Percentiles rank a stretch among this genome's conserved stretches.
phyloP scores from a whole-genome alignment of 495 filamentous ascomycete genomes.

The Penicillium verhagenii region DNA sequence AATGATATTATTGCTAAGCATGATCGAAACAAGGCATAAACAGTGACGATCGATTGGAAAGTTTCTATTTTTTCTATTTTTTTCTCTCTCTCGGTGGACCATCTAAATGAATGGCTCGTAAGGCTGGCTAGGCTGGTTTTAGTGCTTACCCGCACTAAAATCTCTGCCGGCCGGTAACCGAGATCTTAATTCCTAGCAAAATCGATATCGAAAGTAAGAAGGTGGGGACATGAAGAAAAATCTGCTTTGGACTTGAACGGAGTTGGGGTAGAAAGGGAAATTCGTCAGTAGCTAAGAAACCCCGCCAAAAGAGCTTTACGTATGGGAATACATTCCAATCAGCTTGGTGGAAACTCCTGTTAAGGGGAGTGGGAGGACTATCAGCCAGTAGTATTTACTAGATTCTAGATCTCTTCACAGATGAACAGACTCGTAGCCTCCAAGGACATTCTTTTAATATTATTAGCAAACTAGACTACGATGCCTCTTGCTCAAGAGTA shows the following conservation, averaged over 20 bases:
- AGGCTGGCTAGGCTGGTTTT: background rate
- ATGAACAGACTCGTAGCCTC: background rate
- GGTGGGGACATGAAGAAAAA: too few species aligned
- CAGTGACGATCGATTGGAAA: constrained; percentile 1
- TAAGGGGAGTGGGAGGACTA: background rate
- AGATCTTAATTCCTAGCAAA: background rate
- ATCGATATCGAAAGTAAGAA: too few species aligned
- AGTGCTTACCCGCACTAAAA: constrained; percentile 2
- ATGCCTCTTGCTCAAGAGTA: background rate
- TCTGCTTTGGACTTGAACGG: too few species aligned
- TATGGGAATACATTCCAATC: too few species aligned
- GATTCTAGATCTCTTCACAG: too few species aligned
- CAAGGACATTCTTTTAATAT: background rate
- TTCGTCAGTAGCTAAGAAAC: too few species aligned
- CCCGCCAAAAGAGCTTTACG: too few species aligned
- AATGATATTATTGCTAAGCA: background rate
- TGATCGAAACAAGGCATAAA: constrained; percentile 2
- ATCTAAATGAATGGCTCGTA: background rate
- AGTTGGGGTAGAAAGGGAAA: too few species aligned
- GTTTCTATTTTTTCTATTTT: background rate
- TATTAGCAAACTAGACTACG: background rate
- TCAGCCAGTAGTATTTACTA: too few species aligned
- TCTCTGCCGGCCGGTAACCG: constrained; percentile 3
- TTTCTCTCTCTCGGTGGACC: background rate
- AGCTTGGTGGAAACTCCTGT: too few species aligned